Evolutionary conservation across 306 rosid genomes (phyloP).

Genomic region (Trifolium pratense): DNA sequence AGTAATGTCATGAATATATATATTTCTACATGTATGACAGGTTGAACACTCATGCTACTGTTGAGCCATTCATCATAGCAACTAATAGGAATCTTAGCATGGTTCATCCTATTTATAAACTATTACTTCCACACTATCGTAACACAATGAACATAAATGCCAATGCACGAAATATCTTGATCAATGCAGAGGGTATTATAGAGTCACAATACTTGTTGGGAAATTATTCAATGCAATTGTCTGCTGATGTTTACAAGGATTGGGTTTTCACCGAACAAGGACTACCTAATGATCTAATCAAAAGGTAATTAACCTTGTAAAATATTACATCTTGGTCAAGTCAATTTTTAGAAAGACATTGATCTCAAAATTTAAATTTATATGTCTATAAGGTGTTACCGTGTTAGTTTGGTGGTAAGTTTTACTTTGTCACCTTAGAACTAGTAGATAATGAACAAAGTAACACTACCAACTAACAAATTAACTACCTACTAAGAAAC

Average conservation of each 20-base stretch:
- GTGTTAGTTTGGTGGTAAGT: too few species aligned
- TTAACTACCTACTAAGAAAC: too few species aligned
- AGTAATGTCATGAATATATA: too few species aligned
- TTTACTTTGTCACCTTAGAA: too few species aligned
- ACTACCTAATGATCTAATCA: neutral
- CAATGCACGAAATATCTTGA: conserved; percentile 57
- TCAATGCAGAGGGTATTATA: neutral
- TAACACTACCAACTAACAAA: too few species aligned
- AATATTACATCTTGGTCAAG: too few species aligned
- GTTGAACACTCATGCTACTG: conserved; percentile 78
- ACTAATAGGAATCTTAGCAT: conserved; percentile 78
- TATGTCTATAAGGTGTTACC: too few species aligned
- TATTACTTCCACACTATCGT: conserved; percentile 39
- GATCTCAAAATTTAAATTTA: too few species aligned
- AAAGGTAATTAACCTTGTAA: neutral
- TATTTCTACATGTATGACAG: too few species aligned
- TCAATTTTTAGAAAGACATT: too few species aligned
- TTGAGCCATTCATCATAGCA: conserved; percentile 89
- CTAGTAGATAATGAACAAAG: too few species aligned
- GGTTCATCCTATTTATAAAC: conserved; percentile 74
- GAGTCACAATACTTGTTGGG: neutral
- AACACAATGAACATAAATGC: conserved; percentile 86
- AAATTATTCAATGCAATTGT: neutral
- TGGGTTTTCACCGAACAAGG: neutral
- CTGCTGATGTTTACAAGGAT: neutral